Evolutionary conservation across 2,329 filamentous ascomycete species (phyloP).

Genomic region (Colletotrichum camelliae): DNA sequence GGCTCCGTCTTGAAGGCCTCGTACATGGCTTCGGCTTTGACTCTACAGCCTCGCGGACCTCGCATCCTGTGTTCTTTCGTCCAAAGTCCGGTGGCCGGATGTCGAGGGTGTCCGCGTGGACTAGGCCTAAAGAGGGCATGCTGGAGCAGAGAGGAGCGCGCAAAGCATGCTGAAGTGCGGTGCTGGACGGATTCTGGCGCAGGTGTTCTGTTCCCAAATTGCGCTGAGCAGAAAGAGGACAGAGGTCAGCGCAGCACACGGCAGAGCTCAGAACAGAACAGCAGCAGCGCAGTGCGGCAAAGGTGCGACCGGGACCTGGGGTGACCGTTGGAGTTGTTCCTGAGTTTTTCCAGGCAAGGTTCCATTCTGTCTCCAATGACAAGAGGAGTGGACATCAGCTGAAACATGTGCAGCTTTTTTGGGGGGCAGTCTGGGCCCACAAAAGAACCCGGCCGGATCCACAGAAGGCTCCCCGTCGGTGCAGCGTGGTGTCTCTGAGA

Average conservation of each 20-base stretch:
- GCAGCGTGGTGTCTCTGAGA: neutral
- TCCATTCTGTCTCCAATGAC: slow-evolving; percentile 22
- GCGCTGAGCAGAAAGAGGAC: neutral
- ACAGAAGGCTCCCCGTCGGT: neutral
- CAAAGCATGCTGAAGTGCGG: neutral
- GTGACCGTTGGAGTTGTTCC: slow-evolving; percentile 18
- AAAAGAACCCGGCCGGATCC: neutral
- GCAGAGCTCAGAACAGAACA: neutral
- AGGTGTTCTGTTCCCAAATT: neutral
- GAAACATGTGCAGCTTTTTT: slow-evolving; percentile 20
- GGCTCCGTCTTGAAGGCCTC: neutral
- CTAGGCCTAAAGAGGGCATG: neutral
- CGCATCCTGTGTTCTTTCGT: neutral
- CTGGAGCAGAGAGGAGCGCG: neutral
- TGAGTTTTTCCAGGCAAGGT: slow-evolving; percentile 15
- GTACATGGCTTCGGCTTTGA: neutral
- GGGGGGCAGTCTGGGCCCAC: neutral
- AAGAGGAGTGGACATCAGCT: slow-evolving; percentile 23
- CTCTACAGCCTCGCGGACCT: neutral
- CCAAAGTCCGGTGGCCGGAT: slow-evolving; percentile 16
- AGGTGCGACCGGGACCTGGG: slow-evolving; percentile 1
- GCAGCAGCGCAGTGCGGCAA: neutral
- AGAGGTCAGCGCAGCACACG: neutral
- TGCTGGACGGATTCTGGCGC: neutral
- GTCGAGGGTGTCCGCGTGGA: slow-evolving; percentile 2